phyloP scores from a whole-genome alignment of 768 basidiomycete species.

The Pisolithus orientalis region DNA sequence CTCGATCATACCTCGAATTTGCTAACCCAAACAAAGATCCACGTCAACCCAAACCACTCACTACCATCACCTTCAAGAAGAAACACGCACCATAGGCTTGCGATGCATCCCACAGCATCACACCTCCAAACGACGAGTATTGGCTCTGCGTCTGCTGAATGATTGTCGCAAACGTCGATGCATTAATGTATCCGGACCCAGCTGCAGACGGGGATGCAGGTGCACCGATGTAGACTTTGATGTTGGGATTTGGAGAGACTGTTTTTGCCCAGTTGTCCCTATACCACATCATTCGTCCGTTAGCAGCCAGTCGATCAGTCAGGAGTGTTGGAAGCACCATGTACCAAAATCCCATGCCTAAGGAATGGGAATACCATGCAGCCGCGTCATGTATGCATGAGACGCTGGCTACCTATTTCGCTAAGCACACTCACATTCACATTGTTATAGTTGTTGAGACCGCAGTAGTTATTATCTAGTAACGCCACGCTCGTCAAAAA shows the following conservation, averaged over 20 bases:
- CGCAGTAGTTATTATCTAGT: conserved; percentile 45
- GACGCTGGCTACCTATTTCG: neutral
- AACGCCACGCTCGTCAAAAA: neutral
- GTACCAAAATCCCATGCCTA: conserved; percentile 43
- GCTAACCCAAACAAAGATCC: conserved; percentile 17
- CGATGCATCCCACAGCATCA: conserved; percentile 39
- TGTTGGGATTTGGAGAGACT: conserved; percentile 36
- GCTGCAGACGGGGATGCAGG: conserved; percentile 37
- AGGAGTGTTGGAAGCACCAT: conserved; percentile 23
- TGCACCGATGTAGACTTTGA: conserved; percentile 45
- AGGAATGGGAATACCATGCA: neutral
- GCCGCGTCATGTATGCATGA: neutral
- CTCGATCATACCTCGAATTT: conserved; percentile 37
- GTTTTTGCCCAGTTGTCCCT: conserved; percentile 45
- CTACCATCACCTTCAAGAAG: no score
- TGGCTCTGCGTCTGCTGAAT: conserved; percentile 26
- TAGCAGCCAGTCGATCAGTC: no score
- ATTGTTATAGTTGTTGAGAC: conserved; percentile 34
- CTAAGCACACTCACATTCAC: conserved; percentile 24
- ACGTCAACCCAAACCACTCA: no score
- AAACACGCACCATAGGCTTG: conserved; percentile 35
- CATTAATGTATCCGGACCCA: conserved; percentile 34
- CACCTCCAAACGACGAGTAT: conserved; percentile 42
- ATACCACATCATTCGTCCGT: neutral
- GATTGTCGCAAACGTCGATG: conserved; percentile 27